Conservation (phyloP, 2,329 filamentous ascomycete genomes). For the Fusarium udum region DNA sequence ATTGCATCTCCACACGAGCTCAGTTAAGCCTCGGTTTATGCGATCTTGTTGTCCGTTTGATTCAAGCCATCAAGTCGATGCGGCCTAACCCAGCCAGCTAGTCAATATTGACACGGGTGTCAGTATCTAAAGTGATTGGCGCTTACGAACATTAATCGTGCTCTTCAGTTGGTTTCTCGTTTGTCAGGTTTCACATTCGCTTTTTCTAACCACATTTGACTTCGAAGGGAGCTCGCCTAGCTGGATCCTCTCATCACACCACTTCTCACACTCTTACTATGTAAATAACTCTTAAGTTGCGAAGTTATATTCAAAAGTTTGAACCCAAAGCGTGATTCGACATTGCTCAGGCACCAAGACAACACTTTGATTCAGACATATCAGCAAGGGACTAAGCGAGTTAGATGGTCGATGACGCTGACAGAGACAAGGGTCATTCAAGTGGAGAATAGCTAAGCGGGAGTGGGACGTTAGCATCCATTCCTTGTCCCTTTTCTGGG, state of each 20-base stretch:
- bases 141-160: neutral
- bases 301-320: neutral
- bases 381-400: conserved; percentile 18
- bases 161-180: neutral
- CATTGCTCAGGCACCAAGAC: neutral
- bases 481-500: conserved; percentile 35
- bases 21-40: neutral
- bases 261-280: neutral
- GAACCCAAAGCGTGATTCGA: neutral
- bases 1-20: neutral
- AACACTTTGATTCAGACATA: conserved; percentile 10
- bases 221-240: neutral
- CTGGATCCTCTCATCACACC: neutral
- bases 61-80: neutral
- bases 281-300: neutral
- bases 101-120: conserved; percentile 7
- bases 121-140: neutral
- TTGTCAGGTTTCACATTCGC: conserved; percentile 3
- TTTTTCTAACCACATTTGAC: neutral
- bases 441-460: conserved; percentile 27
- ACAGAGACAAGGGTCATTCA: conserved; percentile 26
- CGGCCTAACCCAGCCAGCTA: conserved; percentile 7
- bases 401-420: conserved; percentile 38
- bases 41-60: neutral
- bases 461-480: conserved; percentile 26